Base-by-base conservation (phyloP, 805 yeast species). In the Teunomyces cretensis region DNA sequence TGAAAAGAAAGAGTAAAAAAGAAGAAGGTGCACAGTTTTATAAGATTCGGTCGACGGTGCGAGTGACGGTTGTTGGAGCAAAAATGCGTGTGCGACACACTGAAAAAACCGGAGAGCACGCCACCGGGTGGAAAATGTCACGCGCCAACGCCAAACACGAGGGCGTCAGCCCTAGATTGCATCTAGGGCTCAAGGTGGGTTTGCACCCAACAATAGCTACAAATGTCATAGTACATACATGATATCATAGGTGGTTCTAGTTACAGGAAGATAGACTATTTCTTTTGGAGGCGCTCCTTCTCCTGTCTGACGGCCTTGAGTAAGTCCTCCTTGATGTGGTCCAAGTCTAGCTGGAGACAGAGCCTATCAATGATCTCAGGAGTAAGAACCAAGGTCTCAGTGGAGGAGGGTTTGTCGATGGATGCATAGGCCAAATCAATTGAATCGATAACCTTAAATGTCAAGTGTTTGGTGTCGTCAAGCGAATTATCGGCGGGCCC, bases 221-320 rank as follows among this genome's bases (percentile, higher is more conserved):
- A 26, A 5, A 26, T 26, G 9, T 8, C 12, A 3, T 26, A 7
- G 28, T 26, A 26, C 12, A 26, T 26, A 26, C 12, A 26, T 26
- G 9, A 26, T 11, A 26, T 9, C 8, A 26, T 19, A 19, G 22
- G 22, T 3, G 3, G 22, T 19, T 4, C 22, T 19, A 19, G 22
- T 19, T 19, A 19, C 22, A 19, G 6, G 22, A 26, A 26, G 2
- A 26, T 4, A 11, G 9, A 26, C 12, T 26, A 3, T 9, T 7
- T 8, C 28, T 26, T 26, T 22, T 5, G 14, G 13, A 38, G 41
- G 9, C 30, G 16, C 4, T 48, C 49, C 8, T 64, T 60, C 58
- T 83, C 89, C 57, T 84, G 89, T 26, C 58, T 58, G 47, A 81
- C 56, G 1, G 88, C 86, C 46, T 75, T 74, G 4, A 57, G 44